Percentiles rank a stretch among this genome's conserved stretches.
Evolutionary conservation across 306 rosid species (phyloP).

Genomic region (Cicer cuneatum): DNA sequence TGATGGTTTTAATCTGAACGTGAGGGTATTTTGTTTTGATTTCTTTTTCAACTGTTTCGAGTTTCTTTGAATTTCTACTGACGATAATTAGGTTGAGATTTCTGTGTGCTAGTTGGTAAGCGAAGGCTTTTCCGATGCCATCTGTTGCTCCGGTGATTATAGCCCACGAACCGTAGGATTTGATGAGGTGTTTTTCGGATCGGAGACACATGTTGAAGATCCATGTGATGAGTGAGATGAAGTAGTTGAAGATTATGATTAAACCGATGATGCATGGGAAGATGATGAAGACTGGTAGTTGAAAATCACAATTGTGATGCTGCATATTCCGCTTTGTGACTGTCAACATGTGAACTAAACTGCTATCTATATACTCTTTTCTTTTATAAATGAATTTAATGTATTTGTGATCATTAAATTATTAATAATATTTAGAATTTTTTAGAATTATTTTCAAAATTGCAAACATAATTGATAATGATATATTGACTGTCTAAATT

Average conservation of each 20-base stretch:
- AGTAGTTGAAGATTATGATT: neutral
- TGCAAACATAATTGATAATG: no score
- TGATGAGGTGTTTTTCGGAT: constrained; percentile 39
- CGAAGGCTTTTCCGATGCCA: constrained; percentile 57
- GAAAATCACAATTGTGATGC: neutral
- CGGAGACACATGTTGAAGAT: constrained; percentile 39
- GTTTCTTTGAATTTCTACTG: constrained; percentile 61
- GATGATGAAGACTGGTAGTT: neutral
- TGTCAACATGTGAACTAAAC: neutral
- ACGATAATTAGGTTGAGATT: constrained; percentile 66
- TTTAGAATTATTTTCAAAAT: no score
- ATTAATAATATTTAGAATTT: no score
- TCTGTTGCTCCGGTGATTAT: constrained; percentile 57
- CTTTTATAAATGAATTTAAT: no score
- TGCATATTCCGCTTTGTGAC: constrained; percentile 6
- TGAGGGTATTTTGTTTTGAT: constrained; percentile 47
- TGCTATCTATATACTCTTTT: neutral
- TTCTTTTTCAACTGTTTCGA: constrained; percentile 55
- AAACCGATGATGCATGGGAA: constrained; percentile 45
- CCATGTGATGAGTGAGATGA: constrained; percentile 29
- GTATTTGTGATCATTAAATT: no score
- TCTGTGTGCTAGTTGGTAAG: constrained; percentile 38
- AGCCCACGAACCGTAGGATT: constrained; percentile 55
- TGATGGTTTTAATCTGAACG: constrained; percentile 36
- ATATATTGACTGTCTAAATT: no score